Base-by-base conservation (phyloP, 1,139 yeast species). In the Saccharomyces hybrid region DNA sequence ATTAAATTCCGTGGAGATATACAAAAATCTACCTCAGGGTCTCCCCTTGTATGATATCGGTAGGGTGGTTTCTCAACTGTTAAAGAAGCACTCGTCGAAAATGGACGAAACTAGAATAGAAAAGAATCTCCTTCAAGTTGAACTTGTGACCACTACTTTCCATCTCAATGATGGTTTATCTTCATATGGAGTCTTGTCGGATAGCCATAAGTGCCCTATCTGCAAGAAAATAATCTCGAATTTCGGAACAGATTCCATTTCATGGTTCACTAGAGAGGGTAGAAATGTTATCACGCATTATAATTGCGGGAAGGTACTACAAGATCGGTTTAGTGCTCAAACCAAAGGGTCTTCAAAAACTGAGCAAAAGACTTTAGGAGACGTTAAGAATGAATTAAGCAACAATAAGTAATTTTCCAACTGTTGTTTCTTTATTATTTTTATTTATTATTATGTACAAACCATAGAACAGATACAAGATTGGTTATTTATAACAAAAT, bases 121-220 rank as follows among this genome's bases (percentile, higher is more conserved):
- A 24, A 63, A 58, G 51, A 57, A 57, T 38, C 55, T 68, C 5
- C 52, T 66, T 12, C 66, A 65, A 52, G 64, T 60, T 2, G 66
- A 66, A 34, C 52, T 67, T 28, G 60, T 65, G 2, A 59, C 62
- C 38, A 56, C 50, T 4, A 60, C 62, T 3, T 54, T 57, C 34
- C 50, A 54, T 1, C 46, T 67, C 9, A 62, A 64, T 31, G 50
- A 57, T 9, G 47, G 52, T 6, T 52, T 57, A 28, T 55, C 69
- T 1, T 51, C 57, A 19, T 62, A 60, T 47, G 53, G 54, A 5
- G 56, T 56, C 2, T 21, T 68, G 28, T 56, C 57, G 16, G 68
- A 66, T 24, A 59, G 52, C n/a, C 58, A 58, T 9, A 62, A 51
- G 31, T 68, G 72, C 52, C 56, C 54, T 14, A 52, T 67, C n/a